Conservation (phyloP, 257 asterid species). For the Ilex asprella region DNA sequence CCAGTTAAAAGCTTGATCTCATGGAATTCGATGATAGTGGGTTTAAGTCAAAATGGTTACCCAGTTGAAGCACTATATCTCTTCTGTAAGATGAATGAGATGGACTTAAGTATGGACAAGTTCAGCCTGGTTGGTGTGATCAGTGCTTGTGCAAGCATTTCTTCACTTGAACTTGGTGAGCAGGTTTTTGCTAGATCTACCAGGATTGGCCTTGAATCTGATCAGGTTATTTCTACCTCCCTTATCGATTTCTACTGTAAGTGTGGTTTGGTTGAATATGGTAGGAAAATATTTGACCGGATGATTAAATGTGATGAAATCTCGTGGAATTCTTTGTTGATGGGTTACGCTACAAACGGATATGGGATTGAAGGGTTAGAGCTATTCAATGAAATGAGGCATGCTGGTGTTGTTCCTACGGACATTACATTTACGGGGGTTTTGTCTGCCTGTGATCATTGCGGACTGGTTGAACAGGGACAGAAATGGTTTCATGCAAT, state of each 20-base stretch:
- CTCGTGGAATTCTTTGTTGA: slow-evolving; percentile 79
- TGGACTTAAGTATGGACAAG: slow-evolving; percentile 42
- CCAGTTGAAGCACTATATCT: slow-evolving; percentile 62
- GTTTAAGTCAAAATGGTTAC: slow-evolving; percentile 69
- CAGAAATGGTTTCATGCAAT: slow-evolving; percentile 55
- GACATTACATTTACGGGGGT: slow-evolving; percentile 69
- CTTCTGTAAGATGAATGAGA: slow-evolving; percentile 57
- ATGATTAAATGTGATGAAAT: slow-evolving; percentile 45
- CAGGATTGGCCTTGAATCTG: slow-evolving; percentile 50
- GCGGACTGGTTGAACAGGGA: slow-evolving; percentile 85
- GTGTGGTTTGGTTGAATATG: slow-evolving; percentile 57
- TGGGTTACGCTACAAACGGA: slow-evolving; percentile 91
- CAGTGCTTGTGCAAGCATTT: slow-evolving; percentile 75
- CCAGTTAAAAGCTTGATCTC: slow-evolving; percentile 64
- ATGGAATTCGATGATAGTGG: slow-evolving; percentile 84
- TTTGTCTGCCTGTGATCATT: slow-evolving; percentile 89
- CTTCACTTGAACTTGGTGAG: slow-evolving; percentile 62
- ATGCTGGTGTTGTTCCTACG: slow-evolving; percentile 37
- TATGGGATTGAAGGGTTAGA: slow-evolving; percentile 55
- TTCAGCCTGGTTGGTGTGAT: slow-evolving; percentile 59
- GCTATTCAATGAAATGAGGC: slow-evolving; percentile 61
- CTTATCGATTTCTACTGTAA: slow-evolving; percentile 73
- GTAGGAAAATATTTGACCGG: slow-evolving; percentile 53
- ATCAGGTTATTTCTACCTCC: slow-evolving; percentile 58
- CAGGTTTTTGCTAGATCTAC: slow-evolving; percentile 68